Percentiles rank a stretch among this genome's conserved stretches.
phyloP scores from a whole-genome alignment of 2,329 filamentous ascomycete genomes.

The Penicillium sp. region DNA sequence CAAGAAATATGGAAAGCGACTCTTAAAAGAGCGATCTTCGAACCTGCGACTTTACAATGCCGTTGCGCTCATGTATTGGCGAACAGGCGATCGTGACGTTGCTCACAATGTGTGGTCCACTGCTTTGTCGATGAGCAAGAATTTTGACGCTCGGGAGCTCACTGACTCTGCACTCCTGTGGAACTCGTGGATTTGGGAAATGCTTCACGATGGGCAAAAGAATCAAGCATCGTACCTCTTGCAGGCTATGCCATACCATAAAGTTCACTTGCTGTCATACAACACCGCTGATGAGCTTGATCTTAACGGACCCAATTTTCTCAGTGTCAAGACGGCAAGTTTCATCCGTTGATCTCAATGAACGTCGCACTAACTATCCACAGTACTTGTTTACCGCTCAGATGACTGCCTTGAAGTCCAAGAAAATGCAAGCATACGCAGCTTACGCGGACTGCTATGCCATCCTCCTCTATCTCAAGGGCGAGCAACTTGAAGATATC shows the following conservation, averaged over 20 bases:
- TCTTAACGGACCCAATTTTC: constrained; percentile 33
- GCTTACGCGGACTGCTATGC: constrained; percentile 61
- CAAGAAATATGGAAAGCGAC: constrained; percentile 67
- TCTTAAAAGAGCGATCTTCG: constrained; percentile 66
- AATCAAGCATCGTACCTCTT: constrained; percentile 39
- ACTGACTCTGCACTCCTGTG: constrained; percentile 50
- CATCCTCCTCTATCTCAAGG: constrained; percentile 65
- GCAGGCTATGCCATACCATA: constrained; percentile 38
- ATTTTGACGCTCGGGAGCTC: constrained; percentile 35
- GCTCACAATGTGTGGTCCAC: constrained; percentile 65
- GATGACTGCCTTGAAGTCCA: constrained; percentile 56
- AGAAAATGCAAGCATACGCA: constrained; percentile 49
- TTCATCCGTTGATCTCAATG: constrained; percentile 1
- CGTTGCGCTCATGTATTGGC: constrained; percentile 70
- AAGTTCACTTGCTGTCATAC: constrained; percentile 32
- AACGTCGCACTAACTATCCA: constrained; percentile 48
- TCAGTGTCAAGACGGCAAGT: constrained; percentile 43
- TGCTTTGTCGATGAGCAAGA: constrained; percentile 59
- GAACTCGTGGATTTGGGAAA: constrained; percentile 66
- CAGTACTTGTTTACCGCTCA: constrained; percentile 54
- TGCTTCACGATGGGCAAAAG: constrained; percentile 49
- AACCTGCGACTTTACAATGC: constrained; percentile 71
- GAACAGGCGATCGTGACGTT: constrained; percentile 55
- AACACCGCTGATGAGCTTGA: constrained; percentile 8
- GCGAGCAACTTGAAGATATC: constrained; percentile 31